A percentile compares a stretch with the other conserved stretches of the same genome.
phyloP scores from a whole-genome alignment of 257 asterid species.

The Scutellaria barbata region DNA sequence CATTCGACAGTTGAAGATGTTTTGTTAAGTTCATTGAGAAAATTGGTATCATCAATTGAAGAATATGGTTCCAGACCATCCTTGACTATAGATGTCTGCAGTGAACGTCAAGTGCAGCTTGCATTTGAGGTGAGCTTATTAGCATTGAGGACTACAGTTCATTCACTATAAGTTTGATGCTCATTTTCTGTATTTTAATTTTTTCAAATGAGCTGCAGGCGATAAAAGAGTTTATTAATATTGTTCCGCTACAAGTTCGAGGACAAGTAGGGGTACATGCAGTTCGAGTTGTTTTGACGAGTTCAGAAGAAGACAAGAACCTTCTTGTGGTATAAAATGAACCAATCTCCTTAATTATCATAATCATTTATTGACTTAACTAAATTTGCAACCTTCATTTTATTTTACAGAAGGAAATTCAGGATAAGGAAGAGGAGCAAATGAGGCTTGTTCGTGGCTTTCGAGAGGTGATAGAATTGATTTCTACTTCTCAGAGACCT shows the following conservation, averaged over 20 bases:
- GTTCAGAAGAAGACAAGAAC: constrained; percentile 76
- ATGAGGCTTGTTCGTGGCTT: constrained; percentile 67
- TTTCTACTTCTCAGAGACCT: constrained; percentile 79
- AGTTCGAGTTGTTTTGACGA: constrained; percentile 71
- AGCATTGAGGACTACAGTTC: constrained; percentile 18
- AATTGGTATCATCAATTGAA: constrained; percentile 65
- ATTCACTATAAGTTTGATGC: constrained; percentile 14
- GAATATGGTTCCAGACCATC: constrained; percentile 79
- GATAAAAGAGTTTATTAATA: constrained; percentile 57
- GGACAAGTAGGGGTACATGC: constrained; percentile 63
- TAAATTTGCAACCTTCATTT: constrained; percentile 30
- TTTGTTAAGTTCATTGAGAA: constrained; percentile 69
- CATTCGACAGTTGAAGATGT: constrained; percentile 55
- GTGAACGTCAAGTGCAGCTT: constrained; percentile 83
- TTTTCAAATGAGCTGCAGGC: constrained; percentile 53
- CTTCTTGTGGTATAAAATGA: constrained; percentile 63
- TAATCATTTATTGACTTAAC: constrained; percentile 27
- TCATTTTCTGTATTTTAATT: constrained; percentile 31
- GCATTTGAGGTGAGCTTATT: constrained; percentile 58
- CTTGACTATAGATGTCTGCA: constrained; percentile 77
- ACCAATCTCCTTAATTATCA: constrained; percentile 18
- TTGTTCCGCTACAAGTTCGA: constrained; percentile 64
- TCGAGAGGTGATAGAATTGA: constrained; percentile 86
- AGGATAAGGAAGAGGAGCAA: constrained; percentile 61
- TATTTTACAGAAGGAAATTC: constrained; percentile 66